These are phyloP conservation scores for Vigna mungo DNA, from an alignment of 306 rosid genomes.

Conservation along the genomic window DNA sequence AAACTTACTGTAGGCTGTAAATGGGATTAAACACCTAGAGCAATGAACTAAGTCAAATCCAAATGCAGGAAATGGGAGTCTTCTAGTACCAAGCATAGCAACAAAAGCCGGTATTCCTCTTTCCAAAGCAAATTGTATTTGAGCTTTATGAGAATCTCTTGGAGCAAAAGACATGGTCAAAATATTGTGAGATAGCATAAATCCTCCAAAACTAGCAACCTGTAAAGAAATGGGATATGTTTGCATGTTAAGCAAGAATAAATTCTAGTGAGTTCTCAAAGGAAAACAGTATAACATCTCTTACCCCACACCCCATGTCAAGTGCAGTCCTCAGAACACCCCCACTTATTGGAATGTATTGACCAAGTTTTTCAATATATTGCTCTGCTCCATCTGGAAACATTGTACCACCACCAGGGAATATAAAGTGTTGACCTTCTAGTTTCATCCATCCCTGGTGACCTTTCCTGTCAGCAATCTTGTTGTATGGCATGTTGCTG, in stretches of 20 bases:
- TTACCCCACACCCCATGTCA: conserved; percentile 99
- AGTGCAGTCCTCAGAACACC: conserved; percentile 90
- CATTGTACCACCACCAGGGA: conserved; percentile 99
- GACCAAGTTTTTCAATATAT: conserved; percentile 88
- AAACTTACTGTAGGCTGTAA: conserved; percentile 91
- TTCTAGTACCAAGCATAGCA: conserved; percentile 97
- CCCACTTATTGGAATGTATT: conserved; percentile 75
- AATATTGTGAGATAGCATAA: conserved; percentile 71
- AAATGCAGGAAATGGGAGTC: conserved; percentile 92
- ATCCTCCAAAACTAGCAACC: conserved; percentile 99
- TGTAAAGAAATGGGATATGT: conserved; percentile 44
- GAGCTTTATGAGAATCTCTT: conserved; percentile 97
- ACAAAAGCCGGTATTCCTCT: conserved; percentile 96
- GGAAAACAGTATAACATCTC: conserved; percentile 39
- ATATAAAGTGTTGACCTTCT: conserved; percentile 84
- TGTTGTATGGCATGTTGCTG: conserved; percentile 90
- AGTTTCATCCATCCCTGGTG: conserved; percentile 98
- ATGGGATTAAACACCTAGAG: conserved; percentile 94
- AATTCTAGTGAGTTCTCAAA: neutral
- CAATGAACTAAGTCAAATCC: conserved; percentile 93
- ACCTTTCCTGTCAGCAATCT: conserved; percentile 97
- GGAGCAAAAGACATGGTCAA: conserved; percentile 93
- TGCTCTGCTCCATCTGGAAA: conserved; percentile 96
- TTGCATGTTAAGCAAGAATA: conserved; percentile 24
- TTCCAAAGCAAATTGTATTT: conserved; percentile 95